These are phyloP conservation scores for Claviceps sorghi DNA, from an alignment of 2,329 filamentous ascomycete species.

Conservation along the genomic window DNA sequence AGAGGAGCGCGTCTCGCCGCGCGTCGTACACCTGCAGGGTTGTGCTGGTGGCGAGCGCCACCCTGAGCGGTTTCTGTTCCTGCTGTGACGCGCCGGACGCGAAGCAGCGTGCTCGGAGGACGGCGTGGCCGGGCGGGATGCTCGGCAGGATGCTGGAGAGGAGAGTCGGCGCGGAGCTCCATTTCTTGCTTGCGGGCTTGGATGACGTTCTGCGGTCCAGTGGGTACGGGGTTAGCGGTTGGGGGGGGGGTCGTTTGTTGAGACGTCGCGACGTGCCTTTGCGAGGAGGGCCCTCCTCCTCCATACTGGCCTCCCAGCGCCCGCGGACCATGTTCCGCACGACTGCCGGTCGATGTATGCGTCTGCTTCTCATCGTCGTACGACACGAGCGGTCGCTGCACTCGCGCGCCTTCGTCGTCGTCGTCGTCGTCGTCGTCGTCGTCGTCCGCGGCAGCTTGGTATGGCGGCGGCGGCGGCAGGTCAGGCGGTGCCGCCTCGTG, in stretches of 20 bases:
- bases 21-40: slow-evolving; percentile 4
- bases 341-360: neutral
- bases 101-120: slow-evolving; percentile 3
- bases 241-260: neutral
- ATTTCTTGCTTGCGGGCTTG: neutral
- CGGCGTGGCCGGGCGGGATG: neutral
- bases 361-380: neutral
- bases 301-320: neutral
- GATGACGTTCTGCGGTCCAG: neutral
- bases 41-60: slow-evolving; percentile 1
- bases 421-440: neutral
- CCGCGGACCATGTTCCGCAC: neutral
- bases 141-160: slow-evolving; percentile 2
- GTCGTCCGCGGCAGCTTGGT: neutral
- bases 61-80: neutral
- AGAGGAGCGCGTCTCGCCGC: slow-evolving; percentile 2
- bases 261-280: neutral
- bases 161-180: neutral
- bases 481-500: neutral
- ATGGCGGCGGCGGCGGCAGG: neutral
- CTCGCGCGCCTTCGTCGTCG: neutral
- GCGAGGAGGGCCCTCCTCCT: neutral
- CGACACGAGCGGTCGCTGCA: neutral
- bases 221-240: neutral
- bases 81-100: neutral